Conservation (phyloP, 2,329 filamentous ascomycete species). For the Xylaria sp. region DNA sequence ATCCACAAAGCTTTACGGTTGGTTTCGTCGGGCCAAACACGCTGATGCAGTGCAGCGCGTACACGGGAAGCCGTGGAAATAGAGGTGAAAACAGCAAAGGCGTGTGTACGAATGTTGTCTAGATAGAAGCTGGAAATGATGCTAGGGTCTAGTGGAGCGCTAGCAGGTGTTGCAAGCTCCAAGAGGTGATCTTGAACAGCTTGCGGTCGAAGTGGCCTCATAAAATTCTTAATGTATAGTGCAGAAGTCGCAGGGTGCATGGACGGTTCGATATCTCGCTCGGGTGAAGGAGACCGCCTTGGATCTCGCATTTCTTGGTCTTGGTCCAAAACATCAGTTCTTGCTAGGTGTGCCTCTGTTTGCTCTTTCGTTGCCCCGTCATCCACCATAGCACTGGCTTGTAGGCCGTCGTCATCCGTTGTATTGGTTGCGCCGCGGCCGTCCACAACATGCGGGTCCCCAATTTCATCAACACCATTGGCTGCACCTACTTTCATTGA, state of each 20-base stretch:
- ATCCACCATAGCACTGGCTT: conserved; percentile 28
- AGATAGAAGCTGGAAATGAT: conserved; percentile 75
- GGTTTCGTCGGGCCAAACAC: conserved; percentile 85
- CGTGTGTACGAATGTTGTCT: conserved; percentile 86
- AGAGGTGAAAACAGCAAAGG: conserved; percentile 75
- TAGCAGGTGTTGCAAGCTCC: conserved; percentile 67
- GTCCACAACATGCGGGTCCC: background rate
- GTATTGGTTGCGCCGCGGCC: background rate
- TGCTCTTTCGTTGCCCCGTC: conserved; percentile 23
- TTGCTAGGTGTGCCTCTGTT: conserved; percentile 15
- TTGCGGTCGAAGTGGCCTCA: conserved; percentile 78
- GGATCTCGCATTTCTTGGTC: conserved; percentile 30
- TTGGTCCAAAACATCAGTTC: conserved; percentile 30
- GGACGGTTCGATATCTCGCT: conserved; percentile 56
- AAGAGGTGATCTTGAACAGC: conserved; percentile 72
- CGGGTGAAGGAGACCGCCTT: conserved; percentile 32
- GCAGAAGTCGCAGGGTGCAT: conserved; percentile 75
- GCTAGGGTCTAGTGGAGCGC: conserved; percentile 55
- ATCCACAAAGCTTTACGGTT: conserved; percentile 84
- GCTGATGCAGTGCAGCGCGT: conserved; percentile 75
- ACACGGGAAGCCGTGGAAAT: conserved; percentile 76
- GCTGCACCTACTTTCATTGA: conserved; percentile 3
- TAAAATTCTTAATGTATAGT: conserved; percentile 88
- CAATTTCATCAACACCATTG: conserved; percentile 5
- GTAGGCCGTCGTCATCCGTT: conserved; percentile 10